These are phyloP conservation scores for Angomonas ambiguus DNA, from an alignment of 208 protist genomes.

Conservation along the genomic window DNA sequence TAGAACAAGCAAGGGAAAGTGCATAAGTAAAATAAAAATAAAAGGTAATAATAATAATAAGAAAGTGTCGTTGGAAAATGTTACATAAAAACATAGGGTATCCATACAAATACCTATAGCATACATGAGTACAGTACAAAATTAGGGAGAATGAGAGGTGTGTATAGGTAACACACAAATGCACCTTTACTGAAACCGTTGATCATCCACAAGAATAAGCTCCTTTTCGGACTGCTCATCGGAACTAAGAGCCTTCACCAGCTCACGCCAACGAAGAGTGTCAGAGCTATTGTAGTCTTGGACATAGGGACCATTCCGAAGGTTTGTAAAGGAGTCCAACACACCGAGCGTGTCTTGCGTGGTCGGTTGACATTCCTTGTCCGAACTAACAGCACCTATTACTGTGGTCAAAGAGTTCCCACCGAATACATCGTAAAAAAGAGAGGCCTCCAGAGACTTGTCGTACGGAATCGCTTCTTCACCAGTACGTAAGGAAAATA, in stretches of 20 bases:
- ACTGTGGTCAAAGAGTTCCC: slow-evolving; percentile 44
- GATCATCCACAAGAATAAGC: slow-evolving; percentile 18
- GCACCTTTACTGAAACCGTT: slow-evolving; percentile 11
- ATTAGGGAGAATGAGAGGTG: too few relatives aligned
- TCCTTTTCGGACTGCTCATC: slow-evolving; percentile 28
- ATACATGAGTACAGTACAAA: neutral
- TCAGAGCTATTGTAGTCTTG: slow-evolving; percentile 34
- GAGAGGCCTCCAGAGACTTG: slow-evolving; percentile 23
- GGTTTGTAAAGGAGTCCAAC: slow-evolving; percentile 23
- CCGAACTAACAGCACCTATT: slow-evolving; percentile 20
- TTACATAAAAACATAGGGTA: slow-evolving; percentile 1
- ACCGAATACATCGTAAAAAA: slow-evolving; percentile 46
- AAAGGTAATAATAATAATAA: neutral
- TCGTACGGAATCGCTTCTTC: slow-evolving; percentile 25
- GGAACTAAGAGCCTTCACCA: slow-evolving; percentile 30
- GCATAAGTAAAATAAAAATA: neutral
- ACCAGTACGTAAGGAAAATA: slow-evolving; percentile 13
- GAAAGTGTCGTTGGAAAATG: neutral
- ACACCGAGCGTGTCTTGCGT: slow-evolving; percentile 17
- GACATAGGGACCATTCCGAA: slow-evolving; percentile 33
- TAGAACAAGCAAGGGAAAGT: neutral
- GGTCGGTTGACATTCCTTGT: slow-evolving; percentile 20
- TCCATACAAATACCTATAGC: neutral
- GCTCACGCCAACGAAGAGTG: slow-evolving; percentile 31
- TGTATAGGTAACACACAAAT: neutral